phyloP scores from a whole-genome alignment of 768 basidiomycete genomes.

The Leccinellum luteum region DNA sequence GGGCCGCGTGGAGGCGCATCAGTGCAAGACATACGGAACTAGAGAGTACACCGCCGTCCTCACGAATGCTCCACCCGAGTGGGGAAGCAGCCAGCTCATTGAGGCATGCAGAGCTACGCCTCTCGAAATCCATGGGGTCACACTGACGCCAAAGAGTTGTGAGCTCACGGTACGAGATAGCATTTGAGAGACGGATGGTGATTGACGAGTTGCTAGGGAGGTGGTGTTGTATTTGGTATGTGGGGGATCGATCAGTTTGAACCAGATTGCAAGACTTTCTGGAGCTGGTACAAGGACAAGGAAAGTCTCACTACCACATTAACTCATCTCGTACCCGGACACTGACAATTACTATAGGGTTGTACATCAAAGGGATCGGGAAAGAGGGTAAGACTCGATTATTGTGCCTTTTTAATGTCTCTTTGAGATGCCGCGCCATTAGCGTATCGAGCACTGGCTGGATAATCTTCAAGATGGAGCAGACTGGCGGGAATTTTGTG shows the following conservation, averaged over 20 bases:
- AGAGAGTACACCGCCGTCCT: slow-evolving; percentile 30
- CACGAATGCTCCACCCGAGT: slow-evolving; percentile 24
- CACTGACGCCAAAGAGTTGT: slow-evolving; percentile 17
- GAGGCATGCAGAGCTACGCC: slow-evolving; percentile 27
- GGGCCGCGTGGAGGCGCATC: slow-evolving; percentile 13
- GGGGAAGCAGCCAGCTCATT: slow-evolving; percentile 15
- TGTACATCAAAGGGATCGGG: slow-evolving; percentile 22
- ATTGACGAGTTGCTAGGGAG: slow-evolving; percentile 11
- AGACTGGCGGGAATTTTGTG: slow-evolving; percentile 33
- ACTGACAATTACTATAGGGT: slow-evolving; percentile 10
- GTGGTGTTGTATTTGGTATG: slow-evolving; percentile 20
- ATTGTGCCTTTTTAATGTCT: not conserved
- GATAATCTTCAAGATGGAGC: slow-evolving; percentile 27
- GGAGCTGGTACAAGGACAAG: slow-evolving; percentile 30
- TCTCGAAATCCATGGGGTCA: slow-evolving; percentile 22
- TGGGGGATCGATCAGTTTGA: slow-evolving; percentile 29
- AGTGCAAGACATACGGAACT: slow-evolving; percentile 26
- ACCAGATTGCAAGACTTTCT: slow-evolving; percentile 28
- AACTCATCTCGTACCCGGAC: not conserved
- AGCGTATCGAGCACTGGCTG: slow-evolving; percentile 32
- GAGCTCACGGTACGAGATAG: slow-evolving; percentile 17
- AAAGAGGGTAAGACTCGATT: slow-evolving; percentile 21
- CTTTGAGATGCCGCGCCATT: not conserved
- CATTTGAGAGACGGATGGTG: not conserved
- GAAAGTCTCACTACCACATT: slow-evolving; percentile 5